Evolutionary conservation across 2,329 filamentous ascomycete genomes (phyloP), one percentile per base, ranked within the genome.

Genomic region (Moelleriella libera): DNA sequence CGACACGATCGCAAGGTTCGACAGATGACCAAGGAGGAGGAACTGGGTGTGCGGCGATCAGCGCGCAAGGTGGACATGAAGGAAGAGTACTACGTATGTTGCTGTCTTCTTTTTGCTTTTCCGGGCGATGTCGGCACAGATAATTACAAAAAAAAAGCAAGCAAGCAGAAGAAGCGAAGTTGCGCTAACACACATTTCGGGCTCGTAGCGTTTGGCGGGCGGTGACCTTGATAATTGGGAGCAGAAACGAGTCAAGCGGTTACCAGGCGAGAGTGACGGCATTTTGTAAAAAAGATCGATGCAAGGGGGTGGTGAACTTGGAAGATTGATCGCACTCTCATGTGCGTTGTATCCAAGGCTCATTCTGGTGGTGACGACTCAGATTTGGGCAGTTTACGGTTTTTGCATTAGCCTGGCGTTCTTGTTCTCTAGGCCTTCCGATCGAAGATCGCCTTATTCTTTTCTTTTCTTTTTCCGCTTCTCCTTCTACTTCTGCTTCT

Each of bases 201-300:
- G 21, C 21, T 21, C 21, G 21, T 50, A 64, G 61, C 58, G 59
- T 47, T 54, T 61, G 42, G 55, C 71, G 86, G 85, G 86, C 32
- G 94, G 94, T 64, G 92, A 97, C 61, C 68, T 97, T 51, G 90
- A 98, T 59, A 78, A 88, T 60, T 98, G 92, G 92, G 90, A 97
- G 63, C 92, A 97, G 68, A 94, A 92, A 67, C 80, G 94, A 47
- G 88, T 97, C 9, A 81, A 95, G 69, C 75, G 92, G 61, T 74
- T 96, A 51, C 82, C 86, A 21, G 92, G 92, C 54, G 94, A 98
- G 65, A 84, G 79, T 51, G 90, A 98, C 63, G 90, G 90, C 34
- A 76, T 86, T 45, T 63, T 95, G 54, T 83, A 50, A 51, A 37
- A 12, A 37, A 37, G 4, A 8, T 37, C 12, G 34, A 37, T 49